These are phyloP conservation scores for Canavalia ensiformis DNA, from an alignment of 306 rosid species.

Conservation along the genomic window DNA sequence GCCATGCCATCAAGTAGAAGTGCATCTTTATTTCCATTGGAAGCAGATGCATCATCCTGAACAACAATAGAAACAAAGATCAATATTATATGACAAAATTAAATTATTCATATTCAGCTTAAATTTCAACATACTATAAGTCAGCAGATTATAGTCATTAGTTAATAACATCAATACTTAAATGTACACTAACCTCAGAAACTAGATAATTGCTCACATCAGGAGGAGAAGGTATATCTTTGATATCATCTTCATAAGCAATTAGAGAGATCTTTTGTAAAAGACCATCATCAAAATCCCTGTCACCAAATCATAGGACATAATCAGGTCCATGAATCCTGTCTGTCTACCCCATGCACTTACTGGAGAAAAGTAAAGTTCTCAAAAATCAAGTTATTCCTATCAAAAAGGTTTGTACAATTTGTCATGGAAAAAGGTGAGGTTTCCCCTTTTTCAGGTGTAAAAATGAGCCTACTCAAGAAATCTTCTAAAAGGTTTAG, in stretches of 20 bases:
- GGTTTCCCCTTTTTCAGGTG: conserved; percentile 6
- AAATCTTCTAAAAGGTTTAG: neutral
- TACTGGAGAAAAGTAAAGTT: conserved; percentile 28
- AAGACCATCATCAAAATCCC: conserved; percentile 84
- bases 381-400: conserved; percentile 36
- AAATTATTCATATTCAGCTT: conserved; percentile 5
- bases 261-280: conserved; percentile 74
- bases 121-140: neutral
- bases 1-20: conserved; percentile 79
- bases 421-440: neutral
- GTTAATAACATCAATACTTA: neutral
- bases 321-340: conserved; percentile 45
- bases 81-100: neutral
- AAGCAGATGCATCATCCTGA: conserved; percentile 78
- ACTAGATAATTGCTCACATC: conserved; percentile 89
- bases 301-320: conserved; percentile 54
- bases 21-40: conserved; percentile 75
- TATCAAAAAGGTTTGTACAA: neutral
- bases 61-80: neutral
- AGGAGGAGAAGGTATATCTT: conserved; percentile 75
- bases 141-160: conserved; percentile 1
- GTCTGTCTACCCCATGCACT: neutral
- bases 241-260: conserved; percentile 74
- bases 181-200: conserved; percentile 75
- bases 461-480: neutral